phyloP scores from a whole-genome alignment of 371 early-diverging fungal species.

The Mortierella sp. region DNA sequence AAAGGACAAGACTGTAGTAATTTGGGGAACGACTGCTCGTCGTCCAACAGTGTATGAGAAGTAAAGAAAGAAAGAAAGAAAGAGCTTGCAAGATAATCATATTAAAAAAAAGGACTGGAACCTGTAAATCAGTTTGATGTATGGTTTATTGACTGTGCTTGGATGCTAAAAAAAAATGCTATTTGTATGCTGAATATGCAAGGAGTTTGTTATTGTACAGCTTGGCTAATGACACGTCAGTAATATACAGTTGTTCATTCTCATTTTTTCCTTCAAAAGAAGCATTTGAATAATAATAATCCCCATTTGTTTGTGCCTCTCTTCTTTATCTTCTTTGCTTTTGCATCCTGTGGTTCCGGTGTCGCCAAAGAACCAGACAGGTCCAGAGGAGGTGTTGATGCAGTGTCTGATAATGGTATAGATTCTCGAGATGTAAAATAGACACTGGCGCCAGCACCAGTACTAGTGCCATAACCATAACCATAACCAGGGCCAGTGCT shows the following conservation, averaged over 20 bases:
- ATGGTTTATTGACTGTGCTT: too few relatives aligned
- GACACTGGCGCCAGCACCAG: neutral
- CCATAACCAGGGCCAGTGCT: neutral
- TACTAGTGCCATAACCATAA: neutral
- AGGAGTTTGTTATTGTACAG: neutral
- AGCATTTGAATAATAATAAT: slow-evolving; percentile 8
- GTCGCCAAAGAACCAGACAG: neutral
- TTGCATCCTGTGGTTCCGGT: neutral
- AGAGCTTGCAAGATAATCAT: neutral
- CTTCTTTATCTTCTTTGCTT: slow-evolving; percentile 3
- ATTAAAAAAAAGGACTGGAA: neutral
- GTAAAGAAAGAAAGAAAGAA: slow-evolving; percentile 6
- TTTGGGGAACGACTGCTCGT: slow-evolving; percentile 67
- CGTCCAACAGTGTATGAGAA: slow-evolving; percentile 50
- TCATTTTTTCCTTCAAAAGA: neutral
- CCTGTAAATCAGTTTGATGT: too few relatives aligned
- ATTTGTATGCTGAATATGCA: too few relatives aligned
- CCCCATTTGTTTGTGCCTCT: neutral
- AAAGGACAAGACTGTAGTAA: slow-evolving; percentile 73
- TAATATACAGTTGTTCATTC: neutral
- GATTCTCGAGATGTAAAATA: neutral
- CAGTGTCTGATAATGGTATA: neutral
- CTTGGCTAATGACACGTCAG: neutral
- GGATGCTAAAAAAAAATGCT: too few relatives aligned
- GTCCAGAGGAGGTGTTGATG: neutral